These are phyloP conservation scores for Alloteropsis semialata DNA, from an alignment of 176 grass and related monocot genomes.

Conservation along the genomic window DNA sequence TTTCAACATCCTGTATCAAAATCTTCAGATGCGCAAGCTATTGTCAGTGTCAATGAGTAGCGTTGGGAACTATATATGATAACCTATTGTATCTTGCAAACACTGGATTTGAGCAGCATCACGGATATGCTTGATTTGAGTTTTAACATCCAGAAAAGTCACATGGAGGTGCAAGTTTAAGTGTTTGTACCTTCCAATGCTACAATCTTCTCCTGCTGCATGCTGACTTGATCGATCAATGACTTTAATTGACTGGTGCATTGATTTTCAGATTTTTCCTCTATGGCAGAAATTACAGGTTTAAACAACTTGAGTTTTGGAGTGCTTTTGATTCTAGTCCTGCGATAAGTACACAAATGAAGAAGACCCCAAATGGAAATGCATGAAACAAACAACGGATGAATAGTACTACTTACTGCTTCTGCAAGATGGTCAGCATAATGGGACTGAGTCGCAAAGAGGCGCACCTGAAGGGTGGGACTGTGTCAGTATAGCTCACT, in stretches of 20 bases:
- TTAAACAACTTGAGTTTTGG: background rate
- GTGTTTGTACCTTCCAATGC: slow-evolving; percentile 60
- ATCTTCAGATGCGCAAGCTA: too few species aligned
- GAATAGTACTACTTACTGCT: slow-evolving; percentile 45
- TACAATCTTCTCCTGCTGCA: slow-evolving; percentile 84
- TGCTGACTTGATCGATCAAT: slow-evolving; percentile 86
- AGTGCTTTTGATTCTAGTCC: too few species aligned
- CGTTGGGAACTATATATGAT: too few species aligned
- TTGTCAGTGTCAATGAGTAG: too few species aligned
- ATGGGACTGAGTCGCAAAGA: too few species aligned
- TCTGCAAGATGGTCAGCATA: slow-evolving; percentile 66
- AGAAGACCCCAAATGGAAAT: background rate
- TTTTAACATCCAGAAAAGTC: too few species aligned
- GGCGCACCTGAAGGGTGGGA: too few species aligned
- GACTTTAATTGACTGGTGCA: too few species aligned
- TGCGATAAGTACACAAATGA: background rate
- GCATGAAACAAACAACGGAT: background rate
- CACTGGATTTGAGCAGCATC: too few species aligned
- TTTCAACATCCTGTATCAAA: too few species aligned
- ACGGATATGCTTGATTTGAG: too few species aligned
- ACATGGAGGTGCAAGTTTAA: background rate
- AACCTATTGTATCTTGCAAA: too few species aligned
- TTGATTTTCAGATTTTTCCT: slow-evolving; percentile 77
- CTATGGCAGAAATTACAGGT: slow-evolving; percentile 14
- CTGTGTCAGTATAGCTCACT: background rate